Evolutionary conservation across 495 filamentous ascomycete species (phyloP).

Genomic region (Jackrogersella minutella): DNA sequence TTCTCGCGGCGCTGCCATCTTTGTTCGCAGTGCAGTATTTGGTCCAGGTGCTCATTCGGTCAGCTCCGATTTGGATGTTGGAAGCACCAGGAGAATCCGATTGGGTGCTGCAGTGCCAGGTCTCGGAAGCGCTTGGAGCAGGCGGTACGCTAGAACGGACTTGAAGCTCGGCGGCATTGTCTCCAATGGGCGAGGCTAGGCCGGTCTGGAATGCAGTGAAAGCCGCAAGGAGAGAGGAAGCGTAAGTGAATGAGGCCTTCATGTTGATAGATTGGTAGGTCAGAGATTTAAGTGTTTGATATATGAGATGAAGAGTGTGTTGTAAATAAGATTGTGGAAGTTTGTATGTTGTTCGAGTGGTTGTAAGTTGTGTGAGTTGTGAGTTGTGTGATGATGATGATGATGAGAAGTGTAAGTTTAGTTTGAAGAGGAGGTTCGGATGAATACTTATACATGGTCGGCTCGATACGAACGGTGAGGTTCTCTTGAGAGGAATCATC

Average conservation of each 20-base stretch:
- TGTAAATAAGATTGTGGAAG: not conserved
- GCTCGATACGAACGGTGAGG: too few species aligned
- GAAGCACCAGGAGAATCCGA: not conserved
- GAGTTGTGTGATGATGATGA: not conserved
- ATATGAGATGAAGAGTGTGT: not conserved
- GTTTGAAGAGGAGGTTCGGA: not conserved
- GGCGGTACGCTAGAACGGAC: not conserved
- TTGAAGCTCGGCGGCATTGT: not conserved
- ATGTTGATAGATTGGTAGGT: not conserved
- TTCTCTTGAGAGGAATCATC: not conserved
- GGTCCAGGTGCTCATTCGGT: not conserved
- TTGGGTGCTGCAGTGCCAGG: not conserved
- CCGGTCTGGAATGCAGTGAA: not conserved
- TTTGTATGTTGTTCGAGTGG: not conserved
- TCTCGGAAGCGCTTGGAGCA: not conserved
- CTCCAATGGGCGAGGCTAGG: not conserved
- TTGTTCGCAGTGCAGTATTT: not conserved
- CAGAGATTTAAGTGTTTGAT: not conserved
- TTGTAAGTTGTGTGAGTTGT: not conserved
- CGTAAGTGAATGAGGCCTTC: conserved; percentile 6
- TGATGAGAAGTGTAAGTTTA: not conserved
- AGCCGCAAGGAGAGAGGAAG: not conserved
- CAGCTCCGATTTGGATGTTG: not conserved
- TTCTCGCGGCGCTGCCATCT: not conserved
- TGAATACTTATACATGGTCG: not conserved